Evolutionary conservation across 2,329 filamentous ascomycete species (phyloP).

Genomic region (Hymenoscyphus linearis): DNA sequence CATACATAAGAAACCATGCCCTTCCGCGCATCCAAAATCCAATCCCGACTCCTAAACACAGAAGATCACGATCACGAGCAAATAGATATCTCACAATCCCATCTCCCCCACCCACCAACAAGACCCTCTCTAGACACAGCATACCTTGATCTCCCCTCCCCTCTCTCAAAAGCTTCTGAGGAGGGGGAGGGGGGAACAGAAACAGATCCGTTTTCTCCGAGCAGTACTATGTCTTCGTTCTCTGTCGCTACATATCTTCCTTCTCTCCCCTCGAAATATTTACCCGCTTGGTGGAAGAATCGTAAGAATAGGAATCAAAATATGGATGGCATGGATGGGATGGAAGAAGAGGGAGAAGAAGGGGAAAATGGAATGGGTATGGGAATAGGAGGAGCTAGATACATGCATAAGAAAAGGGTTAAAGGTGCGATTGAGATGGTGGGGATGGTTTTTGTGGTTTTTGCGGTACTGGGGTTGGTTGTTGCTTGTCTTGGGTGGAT

Average conservation of each 20-base stretch:
- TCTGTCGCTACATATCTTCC: conserved; percentile 4
- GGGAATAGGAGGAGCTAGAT: neutral
- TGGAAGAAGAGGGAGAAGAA: neutral
- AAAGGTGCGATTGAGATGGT: conserved; percentile 6
- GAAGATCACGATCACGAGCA: neutral
- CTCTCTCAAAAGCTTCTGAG: neutral
- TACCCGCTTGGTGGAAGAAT: neutral
- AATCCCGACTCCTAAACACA: conserved; percentile 16
- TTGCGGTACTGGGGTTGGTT: conserved; percentile 7
- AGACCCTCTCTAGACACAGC: neutral
- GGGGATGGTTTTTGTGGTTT: conserved; percentile 5
- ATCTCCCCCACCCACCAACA: neutral
- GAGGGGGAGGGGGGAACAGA: too few species aligned
- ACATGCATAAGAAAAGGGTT: neutral
- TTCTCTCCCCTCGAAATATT: neutral
- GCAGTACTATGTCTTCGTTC: conserved; percentile 1
- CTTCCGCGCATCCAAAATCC: conserved; percentile 17
- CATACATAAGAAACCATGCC: conserved; percentile 12
- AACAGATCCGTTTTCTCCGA: neutral
- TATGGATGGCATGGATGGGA: neutral
- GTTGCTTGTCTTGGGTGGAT: conserved; percentile 24
- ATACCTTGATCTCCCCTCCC: conserved; percentile 6
- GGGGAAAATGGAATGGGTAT: neutral
- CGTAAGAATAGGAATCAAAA: neutral
- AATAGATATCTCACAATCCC: neutral